Percentiles rank a stretch among this genome's conserved stretches.
phyloP scores from a whole-genome alignment of 2,329 filamentous ascomycete genomes.

The Mycosphaerelloides madeirae region DNA sequence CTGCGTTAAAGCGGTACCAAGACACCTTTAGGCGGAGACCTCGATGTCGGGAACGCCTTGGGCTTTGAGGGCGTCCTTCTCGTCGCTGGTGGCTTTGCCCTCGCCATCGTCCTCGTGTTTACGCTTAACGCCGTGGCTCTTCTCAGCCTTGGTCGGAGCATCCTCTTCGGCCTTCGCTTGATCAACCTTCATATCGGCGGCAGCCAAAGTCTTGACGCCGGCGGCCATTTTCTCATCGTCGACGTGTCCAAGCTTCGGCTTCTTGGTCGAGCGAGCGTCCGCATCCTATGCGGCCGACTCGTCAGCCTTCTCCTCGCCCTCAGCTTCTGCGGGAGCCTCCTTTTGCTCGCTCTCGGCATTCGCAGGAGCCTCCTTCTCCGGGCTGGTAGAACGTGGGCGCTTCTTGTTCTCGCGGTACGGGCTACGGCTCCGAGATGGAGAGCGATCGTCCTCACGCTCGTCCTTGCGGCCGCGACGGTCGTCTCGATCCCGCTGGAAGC shows the following conservation, averaged over 20 bases:
- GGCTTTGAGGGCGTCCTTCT: not conserved
- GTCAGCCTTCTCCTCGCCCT: not conserved
- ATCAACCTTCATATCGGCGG: too few species aligned
- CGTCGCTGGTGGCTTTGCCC: not conserved
- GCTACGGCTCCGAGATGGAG: constrained; percentile 11
- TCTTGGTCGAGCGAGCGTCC: not conserved
- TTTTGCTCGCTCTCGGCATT: not conserved
- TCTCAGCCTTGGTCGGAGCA: not conserved
- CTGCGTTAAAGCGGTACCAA: too few species aligned
- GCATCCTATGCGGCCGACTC: not conserved
- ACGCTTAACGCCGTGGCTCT: not conserved
- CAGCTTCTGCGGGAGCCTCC: not conserved
- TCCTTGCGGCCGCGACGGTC: too few species aligned
- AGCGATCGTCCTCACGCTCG: constrained; percentile 8
- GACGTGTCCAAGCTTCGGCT: too few species aligned
- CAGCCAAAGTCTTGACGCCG: too few species aligned
- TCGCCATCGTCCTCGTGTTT: not conserved
- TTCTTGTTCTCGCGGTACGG: constrained; percentile 15
- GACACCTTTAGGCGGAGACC: too few species aligned
- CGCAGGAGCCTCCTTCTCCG: constrained; percentile 7
- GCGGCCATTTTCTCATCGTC: too few species aligned
- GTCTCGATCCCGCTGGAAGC: constrained; percentile 9
- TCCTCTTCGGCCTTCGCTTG: not conserved
- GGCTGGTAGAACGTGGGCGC: not conserved
- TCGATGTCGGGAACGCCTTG: not conserved